phyloP scores from a whole-genome alignment of 768 basidiomycete genomes.

The Tulasnella calospora region DNA sequence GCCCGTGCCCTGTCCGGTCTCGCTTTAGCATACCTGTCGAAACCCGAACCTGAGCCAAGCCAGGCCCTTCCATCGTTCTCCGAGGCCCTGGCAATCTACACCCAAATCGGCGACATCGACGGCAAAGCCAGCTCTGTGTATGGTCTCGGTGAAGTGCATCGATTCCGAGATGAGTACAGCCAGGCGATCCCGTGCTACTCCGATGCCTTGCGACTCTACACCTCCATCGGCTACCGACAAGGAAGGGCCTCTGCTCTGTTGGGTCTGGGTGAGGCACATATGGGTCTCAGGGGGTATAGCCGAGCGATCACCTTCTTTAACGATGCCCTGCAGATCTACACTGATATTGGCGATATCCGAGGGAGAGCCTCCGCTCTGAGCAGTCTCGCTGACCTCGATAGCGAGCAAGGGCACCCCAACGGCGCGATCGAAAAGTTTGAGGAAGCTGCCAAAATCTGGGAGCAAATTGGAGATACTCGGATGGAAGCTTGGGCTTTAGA shows the following conservation, averaged over 20 bases:
- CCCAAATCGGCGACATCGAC: neutral
- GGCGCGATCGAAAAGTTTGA: neutral
- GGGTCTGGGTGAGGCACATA: neutral
- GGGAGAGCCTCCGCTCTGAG: neutral
- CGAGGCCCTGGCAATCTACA: neutral
- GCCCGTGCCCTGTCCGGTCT: neutral
- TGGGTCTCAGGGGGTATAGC: neutral
- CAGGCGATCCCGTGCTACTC: neutral
- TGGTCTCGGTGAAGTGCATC: neutral
- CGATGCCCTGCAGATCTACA: neutral
- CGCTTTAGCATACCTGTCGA: neutral
- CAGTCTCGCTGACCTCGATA: neutral
- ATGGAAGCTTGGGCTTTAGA: too few species aligned
- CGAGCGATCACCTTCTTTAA: neutral
- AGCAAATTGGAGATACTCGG: neutral
- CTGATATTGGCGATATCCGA: neutral
- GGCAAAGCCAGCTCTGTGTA: neutral
- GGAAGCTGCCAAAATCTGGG: neutral
- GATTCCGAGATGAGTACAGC: neutral
- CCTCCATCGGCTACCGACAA: neutral
- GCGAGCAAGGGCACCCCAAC: neutral
- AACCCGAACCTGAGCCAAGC: neutral
- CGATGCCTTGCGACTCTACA: neutral
- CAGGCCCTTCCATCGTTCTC: neutral
- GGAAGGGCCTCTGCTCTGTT: too few species aligned